Percentiles rank a stretch among this genome's conserved stretches.
These are phyloP conservation scores for Trichoderma hamatum DNA, from an alignment of 2,329 filamentous ascomycete species.

Conservation along the genomic window DNA sequence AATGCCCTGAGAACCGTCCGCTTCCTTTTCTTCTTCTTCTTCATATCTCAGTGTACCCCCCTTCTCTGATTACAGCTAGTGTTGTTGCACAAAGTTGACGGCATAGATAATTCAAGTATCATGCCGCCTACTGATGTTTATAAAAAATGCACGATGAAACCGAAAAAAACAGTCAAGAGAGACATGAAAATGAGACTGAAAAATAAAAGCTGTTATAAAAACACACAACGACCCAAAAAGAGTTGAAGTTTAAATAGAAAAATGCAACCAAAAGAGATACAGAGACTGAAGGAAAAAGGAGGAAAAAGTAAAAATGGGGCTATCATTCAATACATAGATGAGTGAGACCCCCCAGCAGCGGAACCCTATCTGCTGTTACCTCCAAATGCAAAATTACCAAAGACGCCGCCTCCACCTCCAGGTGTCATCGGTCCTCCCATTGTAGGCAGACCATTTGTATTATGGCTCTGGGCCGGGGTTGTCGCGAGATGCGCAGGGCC, in stretches of 20 bases:
- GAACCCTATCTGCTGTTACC: slow-evolving; percentile 43
- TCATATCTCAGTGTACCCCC: too few species aligned
- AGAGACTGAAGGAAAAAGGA: not conserved
- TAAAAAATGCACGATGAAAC: not conserved
- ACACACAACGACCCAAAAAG: slow-evolving; percentile 4
- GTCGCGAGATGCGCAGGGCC: slow-evolving; percentile 53
- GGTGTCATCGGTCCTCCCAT: slow-evolving; percentile 74
- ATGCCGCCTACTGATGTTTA: not conserved
- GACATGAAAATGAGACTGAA: not conserved
- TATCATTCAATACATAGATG: slow-evolving; percentile 25
- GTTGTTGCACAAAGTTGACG: not conserved
- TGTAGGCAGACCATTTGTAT: slow-evolving; percentile 58
- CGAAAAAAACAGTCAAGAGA: not conserved
- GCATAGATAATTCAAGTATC: not conserved
- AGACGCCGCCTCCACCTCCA: slow-evolving; percentile 72
- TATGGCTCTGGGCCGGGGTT: slow-evolving; percentile 55
- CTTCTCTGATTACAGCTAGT: slow-evolving; percentile 5
- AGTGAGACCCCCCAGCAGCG: slow-evolving; percentile 29
- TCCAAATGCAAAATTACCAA: slow-evolving; percentile 70
- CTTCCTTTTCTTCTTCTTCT: too few species aligned
- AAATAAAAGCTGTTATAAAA: slow-evolving; percentile 3
- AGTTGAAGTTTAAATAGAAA: not conserved
- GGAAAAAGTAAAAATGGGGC: not conserved
- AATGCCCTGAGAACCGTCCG: not conserved
- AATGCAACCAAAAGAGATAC: not conserved